phyloP scores from a whole-genome alignment of 1,284 basidiomycete genomes.

The Fomitiporia mediterranea region DNA sequence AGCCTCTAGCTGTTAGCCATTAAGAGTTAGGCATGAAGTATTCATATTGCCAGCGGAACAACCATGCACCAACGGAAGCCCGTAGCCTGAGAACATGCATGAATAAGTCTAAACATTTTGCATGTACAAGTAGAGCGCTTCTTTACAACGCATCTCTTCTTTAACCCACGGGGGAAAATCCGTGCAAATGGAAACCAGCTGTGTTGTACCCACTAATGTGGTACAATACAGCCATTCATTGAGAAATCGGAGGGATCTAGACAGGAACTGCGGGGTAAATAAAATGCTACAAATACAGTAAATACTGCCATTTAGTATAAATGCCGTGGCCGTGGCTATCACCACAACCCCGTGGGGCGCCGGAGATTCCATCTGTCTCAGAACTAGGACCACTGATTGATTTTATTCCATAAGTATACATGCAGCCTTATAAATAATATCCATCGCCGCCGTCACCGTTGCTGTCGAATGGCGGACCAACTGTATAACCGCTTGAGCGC shows the following conservation, averaged over 20 bases:
- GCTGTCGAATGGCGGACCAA: no score
- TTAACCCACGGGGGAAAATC: neutral
- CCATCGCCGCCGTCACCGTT: no score
- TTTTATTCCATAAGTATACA: neutral
- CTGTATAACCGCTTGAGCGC: no score
- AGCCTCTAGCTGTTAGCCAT: no score
- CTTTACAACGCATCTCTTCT: neutral
- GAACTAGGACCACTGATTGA: neutral
- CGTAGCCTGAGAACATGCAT: neutral
- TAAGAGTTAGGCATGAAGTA: no score
- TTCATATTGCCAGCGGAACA: no score
- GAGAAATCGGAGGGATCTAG: neutral
- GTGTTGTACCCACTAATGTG: no score
- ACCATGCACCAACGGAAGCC: neutral
- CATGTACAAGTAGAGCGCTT: neutral
- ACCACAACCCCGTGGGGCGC: neutral
- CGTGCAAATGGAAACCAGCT: no score
- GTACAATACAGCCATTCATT: neutral
- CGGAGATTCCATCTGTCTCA: neutral
- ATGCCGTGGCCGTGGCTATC: neutral
- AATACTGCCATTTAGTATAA: no score
- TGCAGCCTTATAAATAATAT: neutral
- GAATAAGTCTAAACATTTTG: no score
- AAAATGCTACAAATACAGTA: no score
- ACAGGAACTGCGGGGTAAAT: neutral